Base-by-base conservation (phyloP, 768 basidiomycete genomes). In the Mycena sanguinolenta region DNA sequence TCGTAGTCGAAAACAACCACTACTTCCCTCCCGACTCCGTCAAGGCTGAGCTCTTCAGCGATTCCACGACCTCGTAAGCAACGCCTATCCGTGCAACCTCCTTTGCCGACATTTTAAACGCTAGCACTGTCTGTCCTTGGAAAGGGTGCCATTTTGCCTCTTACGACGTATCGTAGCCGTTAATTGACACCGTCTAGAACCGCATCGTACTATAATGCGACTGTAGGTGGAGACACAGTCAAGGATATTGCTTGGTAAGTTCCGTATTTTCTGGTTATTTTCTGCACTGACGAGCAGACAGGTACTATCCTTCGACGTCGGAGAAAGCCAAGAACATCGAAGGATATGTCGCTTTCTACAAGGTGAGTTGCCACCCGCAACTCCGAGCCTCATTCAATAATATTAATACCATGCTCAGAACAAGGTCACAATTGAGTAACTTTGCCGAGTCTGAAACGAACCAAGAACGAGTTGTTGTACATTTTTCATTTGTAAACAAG, bases 281-380 rank as follows among this genome's bases (percentile, higher is more conserved):
- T 39, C 23, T 27, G 16, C 2, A 8, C n/a, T n/a, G 21, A 62
- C 25, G 3, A 27, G 16, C 36, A 32, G 16, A 50, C 34, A 92
- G 92, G 92, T 91, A 90, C 74, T 94, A 94, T 74, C 88, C 91
- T 0, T 61, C 83, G 1, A 81, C 91, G 0, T 87, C 83, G 30
- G 81, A 86, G 5, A 86, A 85, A 70, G 93, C 92, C 0, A 83
- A 87, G 57, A 76, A 86, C 7, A 92, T 95, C 75, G 85, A 91
- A 77, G 84, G 84, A 13, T 89, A 90, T 75, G 84, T 94, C 25
- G 94, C 93, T 0, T 94, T 95, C 77, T 92, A 95, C 84, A 93
- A 93, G 86, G 92, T 89, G 53, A 65, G 70, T 14, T 34, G 25
- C 6, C 13, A 42, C 23, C 17, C 32, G 14, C 19, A 44, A 46